Conservation (phyloP, 306 rosid species). For the Nissolia schottii region DNA sequence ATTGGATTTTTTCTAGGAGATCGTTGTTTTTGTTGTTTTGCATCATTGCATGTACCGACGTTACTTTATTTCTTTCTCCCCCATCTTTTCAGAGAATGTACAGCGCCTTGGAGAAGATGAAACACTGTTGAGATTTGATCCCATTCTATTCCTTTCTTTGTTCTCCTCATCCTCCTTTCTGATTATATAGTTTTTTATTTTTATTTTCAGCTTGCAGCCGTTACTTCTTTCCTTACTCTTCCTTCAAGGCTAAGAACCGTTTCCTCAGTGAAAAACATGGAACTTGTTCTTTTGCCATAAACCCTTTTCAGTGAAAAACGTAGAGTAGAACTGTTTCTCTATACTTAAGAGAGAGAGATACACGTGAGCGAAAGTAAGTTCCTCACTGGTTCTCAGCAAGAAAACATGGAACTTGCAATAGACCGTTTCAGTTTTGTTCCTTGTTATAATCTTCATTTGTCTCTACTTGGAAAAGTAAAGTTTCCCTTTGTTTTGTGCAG, state of each 20-base stretch:
- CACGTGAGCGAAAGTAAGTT: neutral
- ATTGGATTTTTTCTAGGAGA: constrained; percentile 11
- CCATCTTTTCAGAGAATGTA: constrained; percentile 44
- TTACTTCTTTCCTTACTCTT: constrained; percentile 25
- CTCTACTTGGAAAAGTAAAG: neutral
- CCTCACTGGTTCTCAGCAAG: neutral
- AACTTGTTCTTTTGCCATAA: neutral
- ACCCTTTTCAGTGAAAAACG: too few species aligned
- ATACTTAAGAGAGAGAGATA: too few species aligned
- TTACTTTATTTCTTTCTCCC: constrained; percentile 25
- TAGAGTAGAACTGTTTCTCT: too few species aligned
- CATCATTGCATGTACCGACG: constrained; percentile 42
- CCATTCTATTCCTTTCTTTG: constrained; percentile 25
- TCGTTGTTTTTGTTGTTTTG: constrained; percentile 2
- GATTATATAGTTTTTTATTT: neutral
- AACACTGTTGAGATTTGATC: constrained; percentile 41
- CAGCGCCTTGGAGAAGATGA: constrained; percentile 38
- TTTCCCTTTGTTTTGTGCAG: constrained; percentile 21
- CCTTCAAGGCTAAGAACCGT: neutral
- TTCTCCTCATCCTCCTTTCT: neutral
- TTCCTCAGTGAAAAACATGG: constrained; percentile 18
- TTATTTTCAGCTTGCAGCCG: constrained; percentile 32
- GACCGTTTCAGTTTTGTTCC: neutral
- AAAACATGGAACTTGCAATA: neutral
- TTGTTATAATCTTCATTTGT: neutral